A percentile compares a stretch with the other conserved stretches of the same genome.
These are phyloP conservation scores for Echinochloa phyllopogon DNA, from an alignment of 176 grass and related monocot species.

Conservation along the genomic window DNA sequence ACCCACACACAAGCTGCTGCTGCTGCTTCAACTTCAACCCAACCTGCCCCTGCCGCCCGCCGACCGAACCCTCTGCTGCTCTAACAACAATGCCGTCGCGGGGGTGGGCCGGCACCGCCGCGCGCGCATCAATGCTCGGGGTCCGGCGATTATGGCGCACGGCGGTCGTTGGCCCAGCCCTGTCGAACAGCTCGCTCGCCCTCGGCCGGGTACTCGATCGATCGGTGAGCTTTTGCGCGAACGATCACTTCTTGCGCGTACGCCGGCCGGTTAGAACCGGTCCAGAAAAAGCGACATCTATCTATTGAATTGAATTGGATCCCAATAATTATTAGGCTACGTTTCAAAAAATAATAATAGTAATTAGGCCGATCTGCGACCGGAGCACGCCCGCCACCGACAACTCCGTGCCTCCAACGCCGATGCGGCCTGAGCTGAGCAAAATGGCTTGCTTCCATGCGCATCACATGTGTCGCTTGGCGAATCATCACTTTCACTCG, in stretches of 20 bases:
- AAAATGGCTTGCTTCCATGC: not conserved
- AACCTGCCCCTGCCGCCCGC: not conserved
- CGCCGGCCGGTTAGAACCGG: not conserved
- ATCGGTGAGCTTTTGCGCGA: slow-evolving; percentile 15
- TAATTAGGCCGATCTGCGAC: not conserved
- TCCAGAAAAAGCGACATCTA: slow-evolving; percentile 23
- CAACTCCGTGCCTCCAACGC: not conserved
- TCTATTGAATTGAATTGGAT: not conserved
- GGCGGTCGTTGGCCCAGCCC: slow-evolving; percentile 43
- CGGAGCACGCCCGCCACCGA: slow-evolving; percentile 41
- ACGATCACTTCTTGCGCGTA: slow-evolving; percentile 28
- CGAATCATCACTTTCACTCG: not conserved
- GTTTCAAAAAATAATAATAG: too few species aligned
- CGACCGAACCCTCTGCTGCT: not conserved
- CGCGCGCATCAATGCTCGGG: slow-evolving; percentile 25
- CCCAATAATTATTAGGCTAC: slow-evolving; percentile 35
- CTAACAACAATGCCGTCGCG: not conserved
- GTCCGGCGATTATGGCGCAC: slow-evolving; percentile 38
- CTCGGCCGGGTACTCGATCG: not conserved
- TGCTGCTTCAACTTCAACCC: too few species aligned
- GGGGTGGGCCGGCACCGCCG: not conserved
- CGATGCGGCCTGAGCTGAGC: not conserved
- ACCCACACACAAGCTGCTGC: not conserved
- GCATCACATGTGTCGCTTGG: not conserved
- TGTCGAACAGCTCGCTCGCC: slow-evolving; percentile 34